Evolutionary conservation across 352 stramenopile genomes (phyloP).

Genomic region (Phytopythium vexans): DNA sequence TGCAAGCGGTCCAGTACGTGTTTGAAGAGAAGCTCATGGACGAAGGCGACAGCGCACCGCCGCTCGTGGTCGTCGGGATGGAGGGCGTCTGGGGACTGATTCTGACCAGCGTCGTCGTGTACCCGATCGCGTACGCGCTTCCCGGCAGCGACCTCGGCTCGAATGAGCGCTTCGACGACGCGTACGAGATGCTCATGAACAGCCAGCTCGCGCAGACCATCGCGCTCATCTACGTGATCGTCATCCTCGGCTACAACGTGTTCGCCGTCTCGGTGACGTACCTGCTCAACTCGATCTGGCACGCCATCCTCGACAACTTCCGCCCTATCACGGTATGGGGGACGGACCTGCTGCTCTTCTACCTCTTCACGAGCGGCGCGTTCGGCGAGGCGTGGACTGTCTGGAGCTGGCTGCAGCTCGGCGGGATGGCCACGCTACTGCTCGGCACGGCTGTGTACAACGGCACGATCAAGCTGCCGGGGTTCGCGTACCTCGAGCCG

Average conservation of each 20-base stretch:
- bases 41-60: conserved; percentile 89
- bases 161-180: conserved; percentile 90
- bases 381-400: conserved; percentile 95
- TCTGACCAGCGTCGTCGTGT: conserved; percentile 92
- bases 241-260: conserved; percentile 96
- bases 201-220: conserved; percentile 57
- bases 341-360: conserved; percentile 95
- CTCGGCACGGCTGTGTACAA: conserved; percentile 98
- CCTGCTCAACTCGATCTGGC: conserved; percentile 96
- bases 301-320: conserved; percentile 98
- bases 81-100: conserved; percentile 96
- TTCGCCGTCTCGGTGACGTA: conserved; percentile 97
- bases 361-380: conserved; percentile 85
- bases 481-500: conserved; percentile 75
- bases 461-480: conserved; percentile 75
- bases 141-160: conserved; percentile 93
- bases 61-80: conserved; percentile 94
- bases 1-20: conserved; percentile 95
- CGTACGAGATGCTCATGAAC: conserved; percentile 67
- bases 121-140: conserved; percentile 90
- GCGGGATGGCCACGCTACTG: conserved; percentile 91
- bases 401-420: conserved; percentile 94
- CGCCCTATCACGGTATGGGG: conserved; percentile 95
- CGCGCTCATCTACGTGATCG: conserved; percentile 88
- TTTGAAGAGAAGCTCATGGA: conserved; percentile 98